A percentile compares a stretch with the other conserved stretches of the same genome.
phyloP scores from a whole-genome alignment of 441 rosid species.

The Capsella rubella region DNA sequence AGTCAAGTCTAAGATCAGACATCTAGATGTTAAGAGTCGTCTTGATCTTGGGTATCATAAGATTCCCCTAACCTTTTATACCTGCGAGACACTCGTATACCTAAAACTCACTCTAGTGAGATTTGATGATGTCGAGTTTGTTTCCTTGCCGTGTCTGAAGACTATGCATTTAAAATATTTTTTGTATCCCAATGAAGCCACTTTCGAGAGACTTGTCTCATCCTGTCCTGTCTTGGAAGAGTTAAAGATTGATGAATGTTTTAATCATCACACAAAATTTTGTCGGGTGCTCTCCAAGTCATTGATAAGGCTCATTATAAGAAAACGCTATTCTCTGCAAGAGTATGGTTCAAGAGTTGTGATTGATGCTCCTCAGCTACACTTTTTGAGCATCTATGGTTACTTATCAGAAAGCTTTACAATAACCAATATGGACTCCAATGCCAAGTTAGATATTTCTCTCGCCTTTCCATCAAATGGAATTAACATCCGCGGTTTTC shows the following conservation, averaged over 20 bases:
- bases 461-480: background rate
- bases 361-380: slow-evolving; percentile 30
- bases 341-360: background rate
- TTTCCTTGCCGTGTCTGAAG: slow-evolving; percentile 17
- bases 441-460: background rate
- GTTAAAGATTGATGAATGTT: background rate
- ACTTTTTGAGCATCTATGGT: background rate
- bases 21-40: background rate
- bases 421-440: slow-evolving; percentile 5
- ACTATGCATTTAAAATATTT: background rate
- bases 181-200: background rate
- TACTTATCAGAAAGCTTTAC: background rate
- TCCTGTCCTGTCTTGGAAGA: slow-evolving; percentile 14
- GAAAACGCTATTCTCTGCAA: background rate
- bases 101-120: background rate
- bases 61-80: background rate
- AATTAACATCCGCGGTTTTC: background rate
- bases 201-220: slow-evolving; percentile 21
- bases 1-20: background rate
- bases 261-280: no score
- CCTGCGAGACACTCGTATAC: background rate
- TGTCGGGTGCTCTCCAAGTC: slow-evolving; percentile 10
- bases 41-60: background rate
- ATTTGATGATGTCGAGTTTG: slow-evolving; percentile 5
- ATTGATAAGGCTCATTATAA: slow-evolving; percentile 1